These are phyloP conservation scores for Fusarium sulawesiense DNA, from an alignment of 2,329 filamentous ascomycete species.

Conservation along the genomic window DNA sequence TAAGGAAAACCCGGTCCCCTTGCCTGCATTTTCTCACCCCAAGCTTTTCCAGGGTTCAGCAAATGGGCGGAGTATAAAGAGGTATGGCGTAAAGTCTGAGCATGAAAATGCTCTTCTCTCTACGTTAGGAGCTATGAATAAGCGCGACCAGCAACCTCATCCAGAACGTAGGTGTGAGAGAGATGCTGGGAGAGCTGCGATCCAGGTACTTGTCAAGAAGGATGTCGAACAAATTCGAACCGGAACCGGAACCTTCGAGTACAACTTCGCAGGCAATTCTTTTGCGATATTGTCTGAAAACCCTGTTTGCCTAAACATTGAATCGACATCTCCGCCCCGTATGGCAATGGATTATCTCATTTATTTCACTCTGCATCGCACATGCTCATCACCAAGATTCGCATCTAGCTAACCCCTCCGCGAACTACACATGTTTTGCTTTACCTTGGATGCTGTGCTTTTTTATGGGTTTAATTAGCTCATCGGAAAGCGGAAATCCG, in stretches of 20 bases:
- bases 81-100: conserved; percentile 60
- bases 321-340: background rate
- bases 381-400: conserved; percentile 6
- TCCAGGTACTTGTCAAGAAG: background rate
- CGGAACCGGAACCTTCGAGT: background rate
- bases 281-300: background rate
- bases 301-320: background rate
- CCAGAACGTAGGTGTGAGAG: background rate
- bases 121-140: background rate
- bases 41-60: conserved; percentile 60
- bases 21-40: conserved; percentile 9
- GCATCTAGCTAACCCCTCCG: background rate
- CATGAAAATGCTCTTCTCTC: conserved; percentile 1
- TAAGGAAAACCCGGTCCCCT: conserved; percentile 49
- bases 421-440: background rate
- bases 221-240: background rate
- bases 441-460: background rate
- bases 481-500: background rate
- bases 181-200: background rate
- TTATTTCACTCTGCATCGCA: conserved; percentile 8
- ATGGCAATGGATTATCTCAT: background rate
- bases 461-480: background rate
- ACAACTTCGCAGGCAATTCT: background rate
- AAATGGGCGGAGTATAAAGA: conserved; percentile 70
- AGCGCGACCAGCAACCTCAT: conserved; percentile 2